Conservation (phyloP, 495 filamentous ascomycete species). For the Penicillium soppii region DNA sequence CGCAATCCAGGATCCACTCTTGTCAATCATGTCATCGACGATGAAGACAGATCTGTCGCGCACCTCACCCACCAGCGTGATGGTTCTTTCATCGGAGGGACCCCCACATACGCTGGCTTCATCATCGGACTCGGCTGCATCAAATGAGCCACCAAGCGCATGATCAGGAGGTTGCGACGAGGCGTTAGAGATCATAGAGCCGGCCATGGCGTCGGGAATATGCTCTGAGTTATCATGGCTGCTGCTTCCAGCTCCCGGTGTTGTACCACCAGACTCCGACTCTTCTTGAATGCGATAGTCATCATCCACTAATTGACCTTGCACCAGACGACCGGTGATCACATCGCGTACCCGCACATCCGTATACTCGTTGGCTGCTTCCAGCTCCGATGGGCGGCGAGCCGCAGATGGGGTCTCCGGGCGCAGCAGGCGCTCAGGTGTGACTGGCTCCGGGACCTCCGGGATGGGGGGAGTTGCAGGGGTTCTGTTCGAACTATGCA, state of each 20-base stretch:
- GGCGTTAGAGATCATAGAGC: conserved; percentile 62
- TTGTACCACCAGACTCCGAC: conserved; percentile 53
- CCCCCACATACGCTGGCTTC: conserved; percentile 68
- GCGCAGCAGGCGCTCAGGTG: conserved; percentile 17
- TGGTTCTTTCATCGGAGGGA: conserved; percentile 81
- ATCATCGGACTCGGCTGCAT: conserved; percentile 80
- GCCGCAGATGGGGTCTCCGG: conserved; percentile 39
- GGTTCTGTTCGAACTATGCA: conserved; percentile 18
- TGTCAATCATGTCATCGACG: conserved; percentile 99
- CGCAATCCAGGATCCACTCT: conserved; percentile 93
- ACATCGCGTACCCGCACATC: conserved; percentile 88
- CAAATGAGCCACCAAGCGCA: conserved; percentile 78
- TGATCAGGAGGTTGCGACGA: conserved; percentile 56
- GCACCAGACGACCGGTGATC: conserved; percentile 86
- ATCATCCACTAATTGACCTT: conserved; percentile 95
- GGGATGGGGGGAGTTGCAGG: conserved; percentile 17
- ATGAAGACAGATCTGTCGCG: conserved; percentile 83
- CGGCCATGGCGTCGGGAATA: conserved; percentile 60
- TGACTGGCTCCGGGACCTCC: conserved; percentile 15
- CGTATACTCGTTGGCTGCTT: conserved; percentile 66
- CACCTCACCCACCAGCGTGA: conserved; percentile 94
- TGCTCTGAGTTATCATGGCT: conserved; percentile 45
- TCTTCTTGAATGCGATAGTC: conserved; percentile 83
- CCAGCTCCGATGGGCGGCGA: conserved; percentile 44
- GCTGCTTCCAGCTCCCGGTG: conserved; percentile 24